A percentile compares a stretch with the other conserved stretches of the same genome.
Evolutionary conservation across 108 stramenopile genomes (phyloP).

Genomic region (Chaetoceros tenuissimus): DNA sequence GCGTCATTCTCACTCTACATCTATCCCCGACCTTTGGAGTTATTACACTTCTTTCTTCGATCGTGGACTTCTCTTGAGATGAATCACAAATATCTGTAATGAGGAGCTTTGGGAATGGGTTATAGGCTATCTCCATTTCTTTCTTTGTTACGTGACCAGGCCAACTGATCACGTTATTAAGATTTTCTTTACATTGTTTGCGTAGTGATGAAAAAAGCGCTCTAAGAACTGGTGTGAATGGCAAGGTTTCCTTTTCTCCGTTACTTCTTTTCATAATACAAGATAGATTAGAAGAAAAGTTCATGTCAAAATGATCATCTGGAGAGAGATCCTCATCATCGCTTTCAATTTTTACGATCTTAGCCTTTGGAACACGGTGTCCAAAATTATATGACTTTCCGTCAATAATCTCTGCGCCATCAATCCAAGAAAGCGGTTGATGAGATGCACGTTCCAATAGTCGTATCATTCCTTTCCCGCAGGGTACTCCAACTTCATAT

Average conservation of each 20-base stretch:
- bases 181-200: too few species aligned
- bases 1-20: not conserved
- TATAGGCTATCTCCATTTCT: not conserved
- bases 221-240: too few species aligned
- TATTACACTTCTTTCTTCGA: too few species aligned
- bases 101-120: not conserved
- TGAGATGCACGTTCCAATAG: not conserved
- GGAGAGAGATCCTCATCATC: not conserved
- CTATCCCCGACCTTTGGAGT: not conserved
- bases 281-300: too few species aligned
- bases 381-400: not conserved
- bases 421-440: not conserved
- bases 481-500: not conserved
- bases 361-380: not conserved
- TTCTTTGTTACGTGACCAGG: too few species aligned
- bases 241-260: too few species aligned
- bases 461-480: not conserved
- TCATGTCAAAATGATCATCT: too few species aligned
- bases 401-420: not conserved
- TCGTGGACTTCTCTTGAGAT: too few species aligned
- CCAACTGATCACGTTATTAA: too few species aligned
- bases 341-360: not conserved
- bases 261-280: too few species aligned
- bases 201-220: too few species aligned
- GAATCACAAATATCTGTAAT: not conserved